Conservation (phyloP, 495 filamentous ascomycete genomes). For the Acidomyces sp. region DNA sequence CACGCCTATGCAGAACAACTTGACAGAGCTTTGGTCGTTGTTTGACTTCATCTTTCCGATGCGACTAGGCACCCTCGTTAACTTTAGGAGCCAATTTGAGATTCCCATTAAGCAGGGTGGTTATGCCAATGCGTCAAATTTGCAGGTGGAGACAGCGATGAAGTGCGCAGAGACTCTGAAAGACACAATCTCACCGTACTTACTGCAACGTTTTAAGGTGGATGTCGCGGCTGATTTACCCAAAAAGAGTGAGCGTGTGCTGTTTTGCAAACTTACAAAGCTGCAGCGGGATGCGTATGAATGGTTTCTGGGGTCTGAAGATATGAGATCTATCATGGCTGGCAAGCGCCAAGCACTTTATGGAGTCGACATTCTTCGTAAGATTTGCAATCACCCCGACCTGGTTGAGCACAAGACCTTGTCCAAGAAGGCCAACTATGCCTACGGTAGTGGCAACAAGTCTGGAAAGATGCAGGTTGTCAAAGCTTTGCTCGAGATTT, state of each 20-base stretch:
- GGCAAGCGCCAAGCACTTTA: constrained; percentile 67
- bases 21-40: constrained; percentile 90
- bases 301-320: constrained; percentile 64
- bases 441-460: constrained; percentile 58
- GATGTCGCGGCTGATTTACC: constrained; percentile 90
- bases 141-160: constrained; percentile 82
- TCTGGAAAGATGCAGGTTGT: constrained; percentile 95
- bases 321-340: constrained; percentile 63
- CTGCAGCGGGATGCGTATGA: constrained; percentile 65
- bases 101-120: constrained; percentile 82
- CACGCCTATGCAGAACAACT: constrained; percentile 95
- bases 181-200: constrained; percentile 78
- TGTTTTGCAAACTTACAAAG: constrained; percentile 83
- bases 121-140: constrained; percentile 82
- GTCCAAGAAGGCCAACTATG: constrained; percentile 45
- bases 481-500: constrained; percentile 66
- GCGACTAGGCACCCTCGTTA: constrained; percentile 80
- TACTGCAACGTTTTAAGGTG: constrained; percentile 84
- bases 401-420: constrained; percentile 52
- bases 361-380: constrained; percentile 81
- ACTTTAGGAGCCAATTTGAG: constrained; percentile 80
- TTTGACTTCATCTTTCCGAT: constrained; percentile 96
- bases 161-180: constrained; percentile 84
- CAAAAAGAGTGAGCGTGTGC: constrained; percentile 84
- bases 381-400: constrained; percentile 96